A percentile compares a stretch with the other conserved stretches of the same genome.
Conservation (phyloP, 192 early-diverging fungal species). For the Coemansia sp. region DNA sequence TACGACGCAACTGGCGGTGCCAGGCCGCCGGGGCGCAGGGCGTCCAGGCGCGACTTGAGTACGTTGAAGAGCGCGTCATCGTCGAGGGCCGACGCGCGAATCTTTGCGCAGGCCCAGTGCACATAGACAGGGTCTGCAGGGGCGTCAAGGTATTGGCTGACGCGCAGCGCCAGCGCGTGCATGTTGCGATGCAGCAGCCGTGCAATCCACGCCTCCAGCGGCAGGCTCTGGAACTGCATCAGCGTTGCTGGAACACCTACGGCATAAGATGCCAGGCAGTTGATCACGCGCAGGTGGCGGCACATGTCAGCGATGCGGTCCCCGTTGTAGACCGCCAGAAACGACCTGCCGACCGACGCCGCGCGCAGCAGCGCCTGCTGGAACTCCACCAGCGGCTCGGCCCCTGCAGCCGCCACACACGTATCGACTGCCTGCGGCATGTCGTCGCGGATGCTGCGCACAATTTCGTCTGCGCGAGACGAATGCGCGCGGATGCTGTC, state of each 20-base stretch:
- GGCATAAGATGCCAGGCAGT: conserved; percentile 78
- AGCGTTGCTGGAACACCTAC: conserved; percentile 91
- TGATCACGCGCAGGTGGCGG: conserved; percentile 81
- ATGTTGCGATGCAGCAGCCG: conserved; percentile 80
- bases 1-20: conserved; percentile 71
- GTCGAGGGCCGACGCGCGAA: conserved; percentile 73
- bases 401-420: conserved; percentile 89
- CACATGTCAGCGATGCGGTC: conserved; percentile 88
- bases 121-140: conserved; percentile 79
- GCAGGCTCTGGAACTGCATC: conserved; percentile 69
- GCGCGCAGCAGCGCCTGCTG: conserved; percentile 84
- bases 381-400: conserved; percentile 72
- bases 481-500: conserved; percentile 66
- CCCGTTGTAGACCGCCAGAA: conserved; percentile 82
- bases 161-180: conserved; percentile 80
- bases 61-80: conserved; percentile 82
- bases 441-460: conserved; percentile 80
- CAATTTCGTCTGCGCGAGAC: conserved; percentile 93
- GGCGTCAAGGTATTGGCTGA: conserved; percentile 83
- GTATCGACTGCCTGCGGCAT: conserved; percentile 85
- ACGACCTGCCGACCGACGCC: conserved; percentile 91
- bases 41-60: conserved; percentile 76
- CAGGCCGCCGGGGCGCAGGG: conserved; percentile 25
- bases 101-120: conserved; percentile 97
- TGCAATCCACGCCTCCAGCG: conserved; percentile 79